These are phyloP conservation scores for Leishmania braziliensis DNA, from an alignment of 208 protist genomes.

Conservation along the genomic window DNA sequence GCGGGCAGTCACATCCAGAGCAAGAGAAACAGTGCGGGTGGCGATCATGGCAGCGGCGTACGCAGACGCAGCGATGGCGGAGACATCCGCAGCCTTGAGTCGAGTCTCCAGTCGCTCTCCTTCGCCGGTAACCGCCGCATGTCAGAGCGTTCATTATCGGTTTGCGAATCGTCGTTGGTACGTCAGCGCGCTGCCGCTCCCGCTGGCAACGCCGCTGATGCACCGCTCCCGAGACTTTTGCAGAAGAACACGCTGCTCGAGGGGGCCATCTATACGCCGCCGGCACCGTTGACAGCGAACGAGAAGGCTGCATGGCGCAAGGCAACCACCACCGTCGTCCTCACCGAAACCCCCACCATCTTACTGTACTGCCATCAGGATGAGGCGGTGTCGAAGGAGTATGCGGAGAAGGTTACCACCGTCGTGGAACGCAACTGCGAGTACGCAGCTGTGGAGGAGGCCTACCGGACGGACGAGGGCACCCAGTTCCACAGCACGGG, in stretches of 20 bases:
- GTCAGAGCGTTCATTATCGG: slow-evolving; percentile 15
- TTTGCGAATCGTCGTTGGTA: slow-evolving; percentile 1
- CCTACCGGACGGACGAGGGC: slow-evolving; percentile 68
- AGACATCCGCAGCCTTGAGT: slow-evolving; percentile 35
- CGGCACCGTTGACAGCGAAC: slow-evolving; percentile 35
- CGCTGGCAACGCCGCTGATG: slow-evolving; percentile 3
- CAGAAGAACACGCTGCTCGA: slow-evolving; percentile 36
- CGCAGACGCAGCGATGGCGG: not conserved
- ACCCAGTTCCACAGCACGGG: slow-evolving; percentile 82
- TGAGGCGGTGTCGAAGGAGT: slow-evolving; percentile 78
- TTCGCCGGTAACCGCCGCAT: slow-evolving; percentile 25
- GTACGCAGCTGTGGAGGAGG: slow-evolving; percentile 55
- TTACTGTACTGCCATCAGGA: slow-evolving; percentile 89
- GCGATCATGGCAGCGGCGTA: slow-evolving; percentile 10
- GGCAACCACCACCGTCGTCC: slow-evolving; percentile 61
- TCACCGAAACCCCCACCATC: slow-evolving; percentile 86
- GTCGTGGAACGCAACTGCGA: slow-evolving; percentile 57
- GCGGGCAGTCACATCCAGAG: not conserved
- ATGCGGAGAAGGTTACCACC: slow-evolving; percentile 39
- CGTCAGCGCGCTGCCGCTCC: slow-evolving; percentile 1
- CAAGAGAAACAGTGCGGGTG: not conserved
- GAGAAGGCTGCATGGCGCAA: slow-evolving; percentile 62
- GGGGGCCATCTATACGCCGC: slow-evolving; percentile 31
- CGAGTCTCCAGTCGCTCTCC: slow-evolving; percentile 41
- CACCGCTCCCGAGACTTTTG: slow-evolving; percentile 14